Evolutionary conservation across 2,329 filamentous ascomycete species (phyloP).

Genomic region (Juglanconis juglandina): DNA sequence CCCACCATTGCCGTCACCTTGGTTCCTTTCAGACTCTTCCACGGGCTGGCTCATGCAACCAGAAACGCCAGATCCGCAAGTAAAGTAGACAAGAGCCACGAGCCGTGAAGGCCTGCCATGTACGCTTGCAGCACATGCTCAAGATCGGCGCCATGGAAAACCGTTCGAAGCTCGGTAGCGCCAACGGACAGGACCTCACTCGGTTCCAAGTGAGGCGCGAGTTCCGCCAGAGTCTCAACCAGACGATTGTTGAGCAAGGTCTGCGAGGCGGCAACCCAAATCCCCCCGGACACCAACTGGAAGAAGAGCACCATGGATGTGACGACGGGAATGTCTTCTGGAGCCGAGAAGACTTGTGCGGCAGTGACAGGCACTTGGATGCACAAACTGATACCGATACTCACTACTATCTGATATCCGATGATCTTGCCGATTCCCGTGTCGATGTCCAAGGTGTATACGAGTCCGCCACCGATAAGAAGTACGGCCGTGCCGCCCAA

Average conservation of each 20-base stretch:
- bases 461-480: conserved; percentile 29
- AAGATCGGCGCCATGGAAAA: conserved; percentile 43
- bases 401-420: conserved; percentile 25
- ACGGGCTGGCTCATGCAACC: background rate
- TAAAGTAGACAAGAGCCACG: background rate
- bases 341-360: background rate
- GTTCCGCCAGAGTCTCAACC: conserved; percentile 21
- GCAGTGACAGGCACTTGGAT: background rate
- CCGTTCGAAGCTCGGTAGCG: conserved; percentile 47
- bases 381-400: background rate
- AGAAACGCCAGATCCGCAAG: background rate
- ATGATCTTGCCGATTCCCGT: conserved; percentile 35
- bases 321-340: background rate
- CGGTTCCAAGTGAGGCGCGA: conserved; percentile 27
- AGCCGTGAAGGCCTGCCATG: conserved; percentile 29
- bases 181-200: conserved; percentile 30
- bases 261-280: conserved; percentile 43
- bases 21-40: background rate
- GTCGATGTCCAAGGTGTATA: conserved; percentile 29
- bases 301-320: conserved; percentile 14
- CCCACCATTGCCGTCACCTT: too few species aligned
- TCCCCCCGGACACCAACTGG: conserved; percentile 44
- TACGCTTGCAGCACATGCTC: conserved; percentile 52
- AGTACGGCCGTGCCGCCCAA: conserved; percentile 33
- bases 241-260: conserved; percentile 36